A percentile compares a stretch with the other conserved stretches of the same genome.
phyloP scores from a whole-genome alignment of 495 filamentous ascomycete species.

The Podospora didyma region DNA sequence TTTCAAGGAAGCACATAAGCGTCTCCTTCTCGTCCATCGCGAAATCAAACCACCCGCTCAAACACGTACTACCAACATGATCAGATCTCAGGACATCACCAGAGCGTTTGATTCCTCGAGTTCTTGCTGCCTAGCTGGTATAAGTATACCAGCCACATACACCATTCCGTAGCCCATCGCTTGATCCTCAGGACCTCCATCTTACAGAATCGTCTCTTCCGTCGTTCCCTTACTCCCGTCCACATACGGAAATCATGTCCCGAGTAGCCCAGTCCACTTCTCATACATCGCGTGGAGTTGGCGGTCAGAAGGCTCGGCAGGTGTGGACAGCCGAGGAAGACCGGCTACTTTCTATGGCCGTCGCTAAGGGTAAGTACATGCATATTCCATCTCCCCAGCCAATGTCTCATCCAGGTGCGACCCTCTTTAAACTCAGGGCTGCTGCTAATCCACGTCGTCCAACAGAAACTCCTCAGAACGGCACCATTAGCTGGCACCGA shows the following conservation, averaged over 20 bases:
- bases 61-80: not conserved
- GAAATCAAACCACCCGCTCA: not conserved
- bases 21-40: not conserved
- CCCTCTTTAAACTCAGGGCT: not conserved
- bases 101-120: not conserved
- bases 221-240: not conserved
- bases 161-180: not conserved
- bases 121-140: not conserved
- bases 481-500: conserved; percentile 37
- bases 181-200: conserved; percentile 31
- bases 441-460: not conserved
- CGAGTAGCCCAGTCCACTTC: not conserved
- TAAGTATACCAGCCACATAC: not conserved
- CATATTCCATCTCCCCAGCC: not conserved
- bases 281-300: not conserved
- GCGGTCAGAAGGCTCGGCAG: conserved; percentile 12
- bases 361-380: conserved; percentile 14
- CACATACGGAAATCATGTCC: not conserved
- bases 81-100: not conserved
- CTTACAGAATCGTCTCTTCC: conserved; percentile 28
- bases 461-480: conserved; percentile 19
- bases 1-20: not conserved
- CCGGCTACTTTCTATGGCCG: conserved; percentile 17
- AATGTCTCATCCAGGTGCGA: not conserved
- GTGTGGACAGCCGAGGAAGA: conserved; percentile 29